Conservation (phyloP, 2,329 filamentous ascomycete species). For the Penicillium sp. region DNA sequence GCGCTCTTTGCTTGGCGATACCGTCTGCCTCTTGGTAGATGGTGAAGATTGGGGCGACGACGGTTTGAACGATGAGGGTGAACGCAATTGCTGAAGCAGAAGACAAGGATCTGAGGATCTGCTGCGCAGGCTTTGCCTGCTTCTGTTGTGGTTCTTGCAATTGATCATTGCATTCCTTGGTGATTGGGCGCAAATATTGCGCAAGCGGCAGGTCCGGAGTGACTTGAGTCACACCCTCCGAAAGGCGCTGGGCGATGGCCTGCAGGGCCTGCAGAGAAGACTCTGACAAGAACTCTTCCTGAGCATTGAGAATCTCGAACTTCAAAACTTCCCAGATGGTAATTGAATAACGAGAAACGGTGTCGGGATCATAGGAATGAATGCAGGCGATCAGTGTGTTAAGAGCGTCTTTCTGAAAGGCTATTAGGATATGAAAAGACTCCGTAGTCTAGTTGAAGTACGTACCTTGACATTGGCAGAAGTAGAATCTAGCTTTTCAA, state of each 20-base stretch:
- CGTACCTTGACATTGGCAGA: constrained; percentile 66
- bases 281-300: constrained; percentile 66
- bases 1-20: constrained; percentile 62
- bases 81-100: constrained; percentile 58
- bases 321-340: constrained; percentile 69
- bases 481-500: constrained; percentile 70
- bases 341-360: constrained; percentile 63
- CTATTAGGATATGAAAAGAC: constrained; percentile 19
- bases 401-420: constrained; percentile 60
- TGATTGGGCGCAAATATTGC: constrained; percentile 61
- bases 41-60: constrained; percentile 60
- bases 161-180: constrained; percentile 68
- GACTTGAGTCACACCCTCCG: constrained; percentile 41
- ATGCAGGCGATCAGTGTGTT: constrained; percentile 64
- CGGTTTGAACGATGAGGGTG: constrained; percentile 56
- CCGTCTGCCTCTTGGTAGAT: constrained; percentile 63
- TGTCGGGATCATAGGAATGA: constrained; percentile 59
- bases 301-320: constrained; percentile 67
- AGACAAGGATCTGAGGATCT: constrained; percentile 60
- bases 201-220: constrained; percentile 48
- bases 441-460: background rate
- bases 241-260: constrained; percentile 58
- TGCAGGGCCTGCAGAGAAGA: constrained; percentile 59
- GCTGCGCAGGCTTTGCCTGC: constrained; percentile 65
- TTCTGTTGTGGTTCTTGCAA: constrained; percentile 69